These are phyloP conservation scores for Wickerhamomyces kurtzmanii DNA, from an alignment of 805 yeast species.

Conservation along the genomic window DNA sequence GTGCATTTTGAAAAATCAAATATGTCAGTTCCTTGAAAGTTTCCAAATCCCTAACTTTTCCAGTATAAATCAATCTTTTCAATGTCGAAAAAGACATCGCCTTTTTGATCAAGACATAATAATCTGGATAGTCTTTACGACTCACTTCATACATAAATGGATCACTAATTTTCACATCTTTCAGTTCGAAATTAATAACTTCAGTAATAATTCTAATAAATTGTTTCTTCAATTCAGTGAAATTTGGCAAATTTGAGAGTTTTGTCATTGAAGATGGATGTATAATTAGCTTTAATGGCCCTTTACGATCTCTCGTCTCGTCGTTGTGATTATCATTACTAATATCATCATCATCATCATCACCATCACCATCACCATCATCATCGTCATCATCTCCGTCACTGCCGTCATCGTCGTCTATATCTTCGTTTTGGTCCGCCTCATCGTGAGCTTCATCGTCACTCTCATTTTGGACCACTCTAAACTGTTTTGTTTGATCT, in stretches of 20 bases:
- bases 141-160: slow-evolving; percentile 74
- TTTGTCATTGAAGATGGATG: slow-evolving; percentile 1
- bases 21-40: slow-evolving; percentile 49
- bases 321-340: slow-evolving; percentile 19
- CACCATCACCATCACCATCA: too few relatives aligned
- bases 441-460: too few relatives aligned
- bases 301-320: slow-evolving; percentile 13
- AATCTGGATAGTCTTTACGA: slow-evolving; percentile 67
- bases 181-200: slow-evolving; percentile 13
- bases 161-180: slow-evolving; percentile 36
- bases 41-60: slow-evolving; percentile 43
- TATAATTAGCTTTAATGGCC: slow-evolving; percentile 7
- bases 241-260: too few relatives aligned
- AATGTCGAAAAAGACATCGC: slow-evolving; percentile 70
- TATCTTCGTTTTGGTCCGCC: too few relatives aligned
- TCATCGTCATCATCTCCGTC: too few relatives aligned
- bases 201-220: slow-evolving; percentile 9
- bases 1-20: slow-evolving; percentile 72
- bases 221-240: slow-evolving; percentile 11
- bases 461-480: too few relatives aligned
- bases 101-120: slow-evolving; percentile 56
- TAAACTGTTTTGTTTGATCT: too few relatives aligned
- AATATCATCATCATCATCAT: slow-evolving; percentile 21
- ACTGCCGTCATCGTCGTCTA: too few relatives aligned
- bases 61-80: slow-evolving; percentile 36